A percentile compares a stretch with the other conserved stretches of the same genome.
Conservation (phyloP, 805 yeast genomes). For the Wickerhamiella bombiphila region DNA sequence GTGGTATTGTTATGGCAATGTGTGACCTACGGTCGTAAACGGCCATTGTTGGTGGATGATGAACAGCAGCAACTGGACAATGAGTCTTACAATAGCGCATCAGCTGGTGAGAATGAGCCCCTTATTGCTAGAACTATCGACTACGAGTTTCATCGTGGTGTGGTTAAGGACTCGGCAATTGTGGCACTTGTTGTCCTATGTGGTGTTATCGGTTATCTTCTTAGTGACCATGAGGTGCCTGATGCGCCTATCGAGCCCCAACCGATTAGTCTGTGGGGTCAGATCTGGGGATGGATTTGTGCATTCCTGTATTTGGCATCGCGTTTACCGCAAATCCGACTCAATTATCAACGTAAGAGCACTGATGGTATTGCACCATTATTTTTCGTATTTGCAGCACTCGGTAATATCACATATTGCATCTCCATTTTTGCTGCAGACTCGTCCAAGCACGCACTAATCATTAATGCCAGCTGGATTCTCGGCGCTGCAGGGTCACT, state of each 20-base stretch:
- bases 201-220: constrained; percentile 80
- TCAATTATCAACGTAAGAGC: constrained; percentile 74
- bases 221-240: constrained; percentile 39
- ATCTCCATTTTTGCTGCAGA: constrained; percentile 62
- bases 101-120: constrained; percentile 21
- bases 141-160: constrained; percentile 3
- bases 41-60: not conserved
- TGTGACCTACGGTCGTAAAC: constrained; percentile 43
- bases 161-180: constrained; percentile 30
- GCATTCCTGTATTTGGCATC: constrained; percentile 53
- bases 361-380: constrained; percentile 91
- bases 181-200: constrained; percentile 54
- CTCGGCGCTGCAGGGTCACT: constrained; percentile 85
- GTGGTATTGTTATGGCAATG: constrained; percentile 73
- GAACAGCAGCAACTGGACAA: not conserved
- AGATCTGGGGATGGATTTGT: constrained; percentile 61
- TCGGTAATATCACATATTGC: constrained; percentile 86
- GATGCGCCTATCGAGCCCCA: constrained; percentile 30
- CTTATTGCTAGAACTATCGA: constrained; percentile 16
- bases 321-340: constrained; percentile 76
- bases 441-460: constrained; percentile 48
- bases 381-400: constrained; percentile 87
- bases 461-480: constrained; percentile 84
- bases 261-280: constrained; percentile 60
- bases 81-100: no score